These are phyloP conservation scores for Chlorella ohadii DNA, from an alignment of 139 green algal species.

Conservation along the genomic window DNA sequence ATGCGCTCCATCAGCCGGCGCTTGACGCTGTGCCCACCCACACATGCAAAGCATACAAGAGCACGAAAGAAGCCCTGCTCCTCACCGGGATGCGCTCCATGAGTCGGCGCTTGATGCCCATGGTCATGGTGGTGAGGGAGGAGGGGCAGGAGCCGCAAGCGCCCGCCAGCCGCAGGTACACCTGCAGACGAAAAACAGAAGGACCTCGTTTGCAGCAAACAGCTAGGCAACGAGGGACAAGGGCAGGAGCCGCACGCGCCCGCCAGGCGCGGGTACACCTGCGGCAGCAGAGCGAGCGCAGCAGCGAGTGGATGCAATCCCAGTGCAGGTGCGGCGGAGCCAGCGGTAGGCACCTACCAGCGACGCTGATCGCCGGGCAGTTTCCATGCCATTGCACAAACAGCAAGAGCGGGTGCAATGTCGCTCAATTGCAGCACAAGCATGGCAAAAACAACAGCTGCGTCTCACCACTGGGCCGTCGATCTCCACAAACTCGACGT, in stretches of 20 bases:
- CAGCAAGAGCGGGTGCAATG: too few species aligned
- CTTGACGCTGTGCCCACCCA: background rate
- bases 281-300: too few species aligned
- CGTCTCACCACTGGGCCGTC: conserved; percentile 83
- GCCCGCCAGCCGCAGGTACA: conserved; percentile 90
- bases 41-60: background rate
- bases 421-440: too few species aligned
- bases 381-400: too few species aligned
- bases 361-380: too few species aligned
- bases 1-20: background rate
- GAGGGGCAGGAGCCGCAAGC: conserved; percentile 96
- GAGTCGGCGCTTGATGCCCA: conserved; percentile 97
- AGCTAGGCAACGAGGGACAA: too few species aligned
- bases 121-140: conserved; percentile 96
- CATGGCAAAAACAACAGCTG: too few species aligned
- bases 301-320: too few species aligned
- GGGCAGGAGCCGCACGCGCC: conserved; percentile 97
- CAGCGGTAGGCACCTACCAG: too few species aligned
- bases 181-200: too few species aligned
- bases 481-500: conserved; percentile 99
- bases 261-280: conserved; percentile 84
- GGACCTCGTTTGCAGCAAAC: too few species aligned
- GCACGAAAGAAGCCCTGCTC: background rate
- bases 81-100: conserved; percentile 95
- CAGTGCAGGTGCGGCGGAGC: too few species aligned